phyloP scores from a whole-genome alignment of 768 basidiomycete species.

The Psilocybe tampanensis region DNA sequence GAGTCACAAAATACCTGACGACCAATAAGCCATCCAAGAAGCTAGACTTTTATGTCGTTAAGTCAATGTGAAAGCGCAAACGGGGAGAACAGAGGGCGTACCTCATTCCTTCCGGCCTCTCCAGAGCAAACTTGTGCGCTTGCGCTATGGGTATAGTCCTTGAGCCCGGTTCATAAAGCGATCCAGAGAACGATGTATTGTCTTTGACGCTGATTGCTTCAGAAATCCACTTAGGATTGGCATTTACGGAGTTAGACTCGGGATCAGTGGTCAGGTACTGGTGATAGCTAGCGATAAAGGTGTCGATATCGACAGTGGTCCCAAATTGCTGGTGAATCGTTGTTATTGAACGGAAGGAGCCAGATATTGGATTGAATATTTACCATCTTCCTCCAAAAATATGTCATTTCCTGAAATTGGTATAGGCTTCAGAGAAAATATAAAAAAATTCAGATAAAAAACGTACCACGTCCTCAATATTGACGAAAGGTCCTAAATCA shows the following conservation, averaged over 20 bases:
- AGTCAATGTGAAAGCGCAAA: background rate
- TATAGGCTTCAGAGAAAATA: background rate
- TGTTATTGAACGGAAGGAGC: background rate
- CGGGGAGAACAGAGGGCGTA: background rate
- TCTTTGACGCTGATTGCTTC: slow-evolving; percentile 32
- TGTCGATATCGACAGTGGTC: slow-evolving; percentile 35
- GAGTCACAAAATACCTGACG: slow-evolving; percentile 17
- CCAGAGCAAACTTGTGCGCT: slow-evolving; percentile 32
- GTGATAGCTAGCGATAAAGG: slow-evolving; percentile 13
- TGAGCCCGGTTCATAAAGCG: slow-evolving; percentile 42
- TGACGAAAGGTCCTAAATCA: background rate
- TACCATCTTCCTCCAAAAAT: slow-evolving; percentile 13
- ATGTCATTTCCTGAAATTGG: slow-evolving; percentile 4
- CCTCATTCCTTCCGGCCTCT: slow-evolving; percentile 33
- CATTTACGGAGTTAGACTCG: background rate
- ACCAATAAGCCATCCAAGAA: slow-evolving; percentile 30
- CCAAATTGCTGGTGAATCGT: slow-evolving; percentile 33
- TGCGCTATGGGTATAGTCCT: slow-evolving; percentile 35
- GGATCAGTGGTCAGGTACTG: slow-evolving; percentile 22
- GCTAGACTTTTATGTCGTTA: slow-evolving; percentile 16
- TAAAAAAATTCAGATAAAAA: background rate
- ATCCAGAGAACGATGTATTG: slow-evolving; percentile 37
- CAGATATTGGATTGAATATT: background rate
- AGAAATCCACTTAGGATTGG: slow-evolving; percentile 32
- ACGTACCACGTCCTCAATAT: slow-evolving; percentile 13